These are phyloP conservation scores for Leccinellum albellum DNA, from an alignment of 768 basidiomycete species.

Conservation along the genomic window DNA sequence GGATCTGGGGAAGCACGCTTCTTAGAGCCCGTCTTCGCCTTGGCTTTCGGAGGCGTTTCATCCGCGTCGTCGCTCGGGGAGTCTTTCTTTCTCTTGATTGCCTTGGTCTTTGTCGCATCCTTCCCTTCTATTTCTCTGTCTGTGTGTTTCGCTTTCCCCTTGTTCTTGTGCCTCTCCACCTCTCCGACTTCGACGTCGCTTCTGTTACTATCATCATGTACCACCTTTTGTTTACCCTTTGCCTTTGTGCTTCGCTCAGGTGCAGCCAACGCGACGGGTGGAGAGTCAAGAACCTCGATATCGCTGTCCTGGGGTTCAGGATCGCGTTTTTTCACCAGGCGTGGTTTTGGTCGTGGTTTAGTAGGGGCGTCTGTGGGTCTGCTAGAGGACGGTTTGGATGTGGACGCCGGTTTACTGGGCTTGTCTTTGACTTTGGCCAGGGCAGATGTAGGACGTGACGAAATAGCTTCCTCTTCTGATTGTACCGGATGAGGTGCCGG, in stretches of 20 bases:
- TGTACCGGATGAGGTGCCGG: constrained; percentile 5
- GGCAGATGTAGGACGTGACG: constrained; percentile 15
- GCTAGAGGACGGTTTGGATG: constrained; percentile 18
- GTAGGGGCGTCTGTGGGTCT: constrained; percentile 14
- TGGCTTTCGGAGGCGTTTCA: constrained; percentile 12
- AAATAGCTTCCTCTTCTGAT: constrained; percentile 17
- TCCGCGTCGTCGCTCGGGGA: constrained; percentile 16
- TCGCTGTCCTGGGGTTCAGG: constrained; percentile 29
- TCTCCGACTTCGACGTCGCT: constrained; percentile 19
- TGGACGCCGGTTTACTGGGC: constrained; percentile 9
- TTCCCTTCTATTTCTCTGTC: constrained; percentile 20
- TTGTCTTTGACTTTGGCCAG: constrained; percentile 15
- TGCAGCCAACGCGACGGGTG: constrained; percentile 12
- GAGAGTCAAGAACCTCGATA: constrained; percentile 24
- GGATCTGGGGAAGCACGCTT: constrained; percentile 20
- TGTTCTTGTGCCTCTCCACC: constrained; percentile 29
- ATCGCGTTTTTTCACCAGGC: constrained; percentile 12
- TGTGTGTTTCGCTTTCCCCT: constrained; percentile 15
- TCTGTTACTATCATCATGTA: constrained; percentile 13
- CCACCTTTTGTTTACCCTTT: constrained; percentile 40
- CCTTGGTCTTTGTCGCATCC: constrained; percentile 30
- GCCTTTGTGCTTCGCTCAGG: constrained; percentile 25
- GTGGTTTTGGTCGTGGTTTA: constrained; percentile 25
- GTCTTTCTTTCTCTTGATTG: constrained; percentile 23
- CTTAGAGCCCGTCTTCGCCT: constrained; percentile 13